Conservation (phyloP, 108 stramenopile species). For the Cylindrotheca closterium region DNA sequence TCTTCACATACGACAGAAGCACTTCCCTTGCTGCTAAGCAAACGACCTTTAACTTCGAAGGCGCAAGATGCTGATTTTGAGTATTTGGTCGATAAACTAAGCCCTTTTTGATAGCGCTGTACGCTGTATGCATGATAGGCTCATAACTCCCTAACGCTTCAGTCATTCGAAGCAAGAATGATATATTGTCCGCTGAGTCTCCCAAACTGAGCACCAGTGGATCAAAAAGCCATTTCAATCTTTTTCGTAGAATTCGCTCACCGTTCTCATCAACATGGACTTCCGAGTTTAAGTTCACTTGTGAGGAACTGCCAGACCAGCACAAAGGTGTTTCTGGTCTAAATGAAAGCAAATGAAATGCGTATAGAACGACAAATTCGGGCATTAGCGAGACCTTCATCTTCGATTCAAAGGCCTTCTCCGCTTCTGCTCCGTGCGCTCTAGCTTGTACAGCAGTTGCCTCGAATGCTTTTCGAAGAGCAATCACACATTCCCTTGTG, state of each 20-base stretch:
- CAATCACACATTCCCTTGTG: slow-evolving; percentile 48
- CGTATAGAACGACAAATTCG: slow-evolving; percentile 80
- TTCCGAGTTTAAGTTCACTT: slow-evolving; percentile 36
- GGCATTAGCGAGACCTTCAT: slow-evolving; percentile 79
- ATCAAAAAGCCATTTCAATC: slow-evolving; percentile 84
- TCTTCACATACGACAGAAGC: slow-evolving; percentile 80
- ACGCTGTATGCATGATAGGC: slow-evolving; percentile 15
- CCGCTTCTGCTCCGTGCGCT: slow-evolving; percentile 61
- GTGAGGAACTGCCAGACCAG: slow-evolving; percentile 22
- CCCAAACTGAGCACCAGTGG: slow-evolving; percentile 82
- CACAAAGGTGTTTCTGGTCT: slow-evolving; percentile 66
- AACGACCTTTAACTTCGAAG: slow-evolving; percentile 56
- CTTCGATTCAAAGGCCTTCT: slow-evolving; percentile 62
- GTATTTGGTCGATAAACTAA: slow-evolving; percentile 12
- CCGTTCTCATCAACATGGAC: slow-evolving; percentile 25
- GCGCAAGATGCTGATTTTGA: too few relatives aligned
- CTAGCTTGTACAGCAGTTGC: slow-evolving; percentile 49
- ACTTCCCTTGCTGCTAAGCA: slow-evolving; percentile 71
- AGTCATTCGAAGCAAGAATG: slow-evolving; percentile 81
- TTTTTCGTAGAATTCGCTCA: slow-evolving; percentile 59
- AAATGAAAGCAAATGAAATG: slow-evolving; percentile 73
- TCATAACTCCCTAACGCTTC: slow-evolving; percentile 53
- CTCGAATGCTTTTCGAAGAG: slow-evolving; percentile 65
- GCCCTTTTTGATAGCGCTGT: slow-evolving; percentile 21
- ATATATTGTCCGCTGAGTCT: slow-evolving; percentile 84